phyloP scores from a whole-genome alignment of 371 early-diverging fungal species.

The Dichotomocladium elegans region DNA sequence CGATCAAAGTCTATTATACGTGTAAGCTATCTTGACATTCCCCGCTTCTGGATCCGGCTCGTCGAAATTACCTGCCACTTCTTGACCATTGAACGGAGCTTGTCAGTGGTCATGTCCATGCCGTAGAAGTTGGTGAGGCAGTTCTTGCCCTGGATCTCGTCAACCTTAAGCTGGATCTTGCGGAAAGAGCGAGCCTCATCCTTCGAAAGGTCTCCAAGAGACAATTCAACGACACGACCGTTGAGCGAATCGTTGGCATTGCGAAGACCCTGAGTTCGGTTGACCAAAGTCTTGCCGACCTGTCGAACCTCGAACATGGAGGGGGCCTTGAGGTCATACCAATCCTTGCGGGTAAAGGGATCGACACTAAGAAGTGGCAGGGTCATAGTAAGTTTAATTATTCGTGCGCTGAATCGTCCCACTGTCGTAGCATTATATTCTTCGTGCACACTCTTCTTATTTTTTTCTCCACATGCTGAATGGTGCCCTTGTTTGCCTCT shows the following conservation, averaged over 20 bases:
- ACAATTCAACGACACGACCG: constrained; percentile 97
- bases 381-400: too few relatives aligned
- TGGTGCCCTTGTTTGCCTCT: too few relatives aligned
- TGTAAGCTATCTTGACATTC: too few relatives aligned
- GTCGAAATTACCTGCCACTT: constrained; percentile 98
- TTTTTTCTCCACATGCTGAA: too few relatives aligned
- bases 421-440: too few relatives aligned
- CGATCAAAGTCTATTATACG: constrained; percentile 90
- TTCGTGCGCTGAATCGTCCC: too few relatives aligned
- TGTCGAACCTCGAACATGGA: constrained; percentile 91
- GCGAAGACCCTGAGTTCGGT: constrained; percentile 99
- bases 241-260: constrained; percentile 96
- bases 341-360: constrained; percentile 98
- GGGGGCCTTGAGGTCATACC: constrained; percentile 99
- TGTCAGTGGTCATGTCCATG: constrained; percentile 99
- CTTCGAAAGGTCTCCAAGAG: constrained; percentile 97
- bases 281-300: constrained; percentile 98
- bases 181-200: constrained; percentile 95
- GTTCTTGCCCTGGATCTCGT: constrained; percentile 98
- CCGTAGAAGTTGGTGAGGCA: constrained; percentile 99
- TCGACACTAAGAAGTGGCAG: constrained; percentile 80
- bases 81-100: constrained; percentile 99
- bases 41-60: too few relatives aligned
- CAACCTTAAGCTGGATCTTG: constrained; percentile 98
- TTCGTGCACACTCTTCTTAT: too few relatives aligned